These are phyloP conservation scores for Ashbya aceris DNA, from an alignment of 1,139 yeast species.

Conservation along the genomic window DNA sequence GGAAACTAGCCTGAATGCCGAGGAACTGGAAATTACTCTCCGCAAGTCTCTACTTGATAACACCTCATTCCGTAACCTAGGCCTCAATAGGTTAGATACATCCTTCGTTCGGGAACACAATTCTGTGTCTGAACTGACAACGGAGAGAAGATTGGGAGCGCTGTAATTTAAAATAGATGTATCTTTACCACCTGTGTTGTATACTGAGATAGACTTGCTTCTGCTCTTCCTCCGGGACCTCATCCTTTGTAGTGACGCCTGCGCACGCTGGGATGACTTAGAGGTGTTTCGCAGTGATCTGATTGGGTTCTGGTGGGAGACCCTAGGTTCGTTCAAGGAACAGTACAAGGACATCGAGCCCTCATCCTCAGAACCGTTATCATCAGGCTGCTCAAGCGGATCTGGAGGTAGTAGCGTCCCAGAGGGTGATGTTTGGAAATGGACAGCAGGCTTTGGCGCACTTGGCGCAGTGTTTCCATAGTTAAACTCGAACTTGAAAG, in stretches of 20 bases:
- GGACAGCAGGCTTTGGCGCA: background rate
- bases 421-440: background rate
- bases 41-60: conserved; percentile 7
- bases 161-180: conserved; percentile 21
- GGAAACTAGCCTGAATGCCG: conserved; percentile 8
- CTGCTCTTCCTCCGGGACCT: conserved; percentile 49
- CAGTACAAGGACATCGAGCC: conserved; percentile 38
- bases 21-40: conserved; percentile 7
- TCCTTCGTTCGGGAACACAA: conserved; percentile 3
- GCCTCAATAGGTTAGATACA: conserved; percentile 1
- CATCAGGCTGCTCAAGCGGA: conserved; percentile 5
- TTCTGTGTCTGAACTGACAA: conserved; percentile 20
- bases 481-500: conserved; percentile 28
- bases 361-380: conserved; percentile 30
- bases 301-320: conserved; percentile 23
- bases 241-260: conserved; percentile 58
- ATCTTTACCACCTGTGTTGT: conserved; percentile 13
- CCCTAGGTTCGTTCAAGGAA: conserved; percentile 29
- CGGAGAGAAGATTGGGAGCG: conserved; percentile 27
- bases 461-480: conserved; percentile 12
- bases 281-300: conserved; percentile 31
- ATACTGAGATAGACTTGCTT: conserved; percentile 29
- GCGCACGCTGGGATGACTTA: conserved; percentile 53
- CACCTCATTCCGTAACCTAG: conserved; percentile 6
- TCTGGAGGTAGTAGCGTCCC: conserved; percentile 5